phyloP scores from a whole-genome alignment of 176 grass and related monocot species.

The Musa beccarii region DNA sequence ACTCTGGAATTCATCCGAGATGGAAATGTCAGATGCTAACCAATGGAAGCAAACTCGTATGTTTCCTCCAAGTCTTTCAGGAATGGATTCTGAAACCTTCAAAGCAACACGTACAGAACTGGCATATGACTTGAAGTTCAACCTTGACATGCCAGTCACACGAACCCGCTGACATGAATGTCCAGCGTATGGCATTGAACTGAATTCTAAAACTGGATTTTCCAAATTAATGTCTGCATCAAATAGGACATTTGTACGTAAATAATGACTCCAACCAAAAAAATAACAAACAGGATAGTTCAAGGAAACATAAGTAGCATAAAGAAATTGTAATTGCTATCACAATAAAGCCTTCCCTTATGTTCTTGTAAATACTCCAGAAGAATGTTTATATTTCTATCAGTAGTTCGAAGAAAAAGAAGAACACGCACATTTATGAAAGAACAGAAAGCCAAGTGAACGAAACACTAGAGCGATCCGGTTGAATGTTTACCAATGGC shows the following conservation, averaged over 20 bases:
- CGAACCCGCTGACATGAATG: conserved; percentile 56
- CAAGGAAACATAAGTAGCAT: background rate
- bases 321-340: too few relatives aligned
- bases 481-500: background rate
- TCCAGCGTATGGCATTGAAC: conserved; percentile 28
- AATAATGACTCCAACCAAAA: background rate
- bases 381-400: too few relatives aligned
- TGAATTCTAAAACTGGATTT: conserved; percentile 48
- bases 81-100: conserved; percentile 55
- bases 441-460: too few relatives aligned
- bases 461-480: too few relatives aligned
- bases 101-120: conserved; percentile 42
- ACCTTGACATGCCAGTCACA: conserved; percentile 55
- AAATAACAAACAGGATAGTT: background rate
- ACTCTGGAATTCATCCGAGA: background rate
- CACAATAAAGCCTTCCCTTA: too few relatives aligned
- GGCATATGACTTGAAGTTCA: conserved; percentile 53
- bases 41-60: conserved; percentile 71
- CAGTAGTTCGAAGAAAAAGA: too few relatives aligned
- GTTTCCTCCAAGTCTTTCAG: conserved; percentile 59
- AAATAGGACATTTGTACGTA: conserved; percentile 4
- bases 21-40: conserved; percentile 34
- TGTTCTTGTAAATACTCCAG: too few relatives aligned
- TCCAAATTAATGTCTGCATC: conserved; percentile 55
- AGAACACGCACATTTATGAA: too few relatives aligned